Base-by-base conservation (phyloP, 331 rosid species). In the Quercus tomentella region DNA sequence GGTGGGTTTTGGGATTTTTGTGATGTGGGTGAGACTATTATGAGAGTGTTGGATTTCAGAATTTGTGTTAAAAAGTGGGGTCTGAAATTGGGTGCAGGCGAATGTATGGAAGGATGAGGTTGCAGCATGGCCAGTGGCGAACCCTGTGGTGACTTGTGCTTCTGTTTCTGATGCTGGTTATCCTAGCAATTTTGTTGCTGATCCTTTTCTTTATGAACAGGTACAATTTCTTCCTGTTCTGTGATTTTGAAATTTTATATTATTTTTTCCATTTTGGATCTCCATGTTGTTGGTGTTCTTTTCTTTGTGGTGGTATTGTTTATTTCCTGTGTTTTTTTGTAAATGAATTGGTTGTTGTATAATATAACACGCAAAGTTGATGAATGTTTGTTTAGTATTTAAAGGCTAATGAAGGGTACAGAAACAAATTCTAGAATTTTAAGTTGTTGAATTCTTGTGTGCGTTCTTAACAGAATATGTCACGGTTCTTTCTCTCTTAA, bases 121-220 rank as follows among this genome's bases (percentile, higher is more conserved):
- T 82, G 92, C 90, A 4, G 94, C 99, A 62, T 96, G 99, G 99
- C 99, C 99, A 0, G 98, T 96, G 65, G 97, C 99, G 6, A 96
- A 96, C 81, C 99, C 99, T 56, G 97, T 93, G 61, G 72, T 96
- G 82, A 90, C 97, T 6, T 96, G 99, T 89, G 96, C 97, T 81
- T 90, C 98, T 14, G 88, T 86, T 82, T 96, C 99, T 68, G 92
- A 87, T 79, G 94, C 94, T 82, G 98, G 99, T 73, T 86, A 79
- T 72, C 97, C 98, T 1, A 96, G 99, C 77, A 96, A 96, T 84
- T 96, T 96, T 88, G 98, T 93, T 81, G 98, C 98, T 18, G 99
- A 96, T 77, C 98, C 99, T 83, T 96, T 93, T 77, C 97, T 96
- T 75, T 89, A 86, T 63, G 80, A 88, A 67, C 91, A 96, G 99